Evolutionary conservation across 192 early-diverging fungal genomes (phyloP).

Genomic region (Fimicolochytrium jonesii): DNA sequence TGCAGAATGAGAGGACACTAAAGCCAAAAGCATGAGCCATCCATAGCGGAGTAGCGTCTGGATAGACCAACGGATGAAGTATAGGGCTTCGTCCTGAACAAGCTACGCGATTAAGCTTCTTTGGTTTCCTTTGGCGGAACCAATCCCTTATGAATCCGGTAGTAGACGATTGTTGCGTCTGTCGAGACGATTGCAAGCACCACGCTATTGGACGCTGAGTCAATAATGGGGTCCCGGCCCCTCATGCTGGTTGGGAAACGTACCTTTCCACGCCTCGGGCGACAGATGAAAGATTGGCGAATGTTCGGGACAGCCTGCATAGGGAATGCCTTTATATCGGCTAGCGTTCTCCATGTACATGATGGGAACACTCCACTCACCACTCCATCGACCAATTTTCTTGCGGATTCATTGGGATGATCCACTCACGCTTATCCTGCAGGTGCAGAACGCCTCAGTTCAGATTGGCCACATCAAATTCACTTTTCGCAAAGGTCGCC

Average conservation of each 20-base stretch:
- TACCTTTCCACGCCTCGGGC: not conserved
- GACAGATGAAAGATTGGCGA: not conserved
- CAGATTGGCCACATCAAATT: not conserved
- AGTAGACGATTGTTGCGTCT: slow-evolving; percentile 28
- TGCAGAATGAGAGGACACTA: too few relatives aligned
- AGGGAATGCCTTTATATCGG: not conserved
- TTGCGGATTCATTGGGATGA: slow-evolving; percentile 11
- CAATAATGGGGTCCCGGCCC: not conserved
- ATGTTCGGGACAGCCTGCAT: too few relatives aligned
- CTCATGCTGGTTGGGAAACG: not conserved
- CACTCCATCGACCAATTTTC: slow-evolving; percentile 20
- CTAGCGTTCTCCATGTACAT: not conserved
- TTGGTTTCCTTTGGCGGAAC: slow-evolving; percentile 20
- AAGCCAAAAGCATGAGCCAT: too few relatives aligned
- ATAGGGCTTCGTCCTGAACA: too few relatives aligned
- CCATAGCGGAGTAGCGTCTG: too few relatives aligned
- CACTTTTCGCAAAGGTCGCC: not conserved
- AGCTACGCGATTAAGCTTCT: not conserved
- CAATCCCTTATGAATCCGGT: slow-evolving; percentile 20
- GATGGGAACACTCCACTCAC: too few relatives aligned
- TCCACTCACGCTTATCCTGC: slow-evolving; percentile 2
- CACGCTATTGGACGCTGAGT: not conserved
- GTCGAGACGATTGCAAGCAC: slow-evolving; percentile 13
- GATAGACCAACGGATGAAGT: too few relatives aligned
- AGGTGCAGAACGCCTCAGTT: not conserved